A percentile compares a stretch with the other conserved stretches of the same genome.
Evolutionary conservation across 1,284 basidiomycete species (phyloP).

Genomic region (Irpex sp.): DNA sequence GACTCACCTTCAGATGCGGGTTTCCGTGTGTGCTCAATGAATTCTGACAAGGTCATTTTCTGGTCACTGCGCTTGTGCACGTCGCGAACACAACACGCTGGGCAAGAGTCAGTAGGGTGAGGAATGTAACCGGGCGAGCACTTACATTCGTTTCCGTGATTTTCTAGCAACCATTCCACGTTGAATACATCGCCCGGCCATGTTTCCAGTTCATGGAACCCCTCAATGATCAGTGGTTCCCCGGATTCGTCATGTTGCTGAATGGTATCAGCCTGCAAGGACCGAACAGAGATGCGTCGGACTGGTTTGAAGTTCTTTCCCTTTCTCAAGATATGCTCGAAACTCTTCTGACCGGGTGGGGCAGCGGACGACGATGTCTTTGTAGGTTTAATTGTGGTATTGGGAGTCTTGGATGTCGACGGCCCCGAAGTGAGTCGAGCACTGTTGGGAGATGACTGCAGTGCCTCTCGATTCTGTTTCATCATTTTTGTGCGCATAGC

Average conservation of each 20-base stretch:
- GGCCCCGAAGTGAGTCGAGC: neutral
- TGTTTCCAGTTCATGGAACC: constrained; percentile 44
- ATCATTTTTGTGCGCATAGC: too few species aligned
- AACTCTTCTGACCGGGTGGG: constrained; percentile 51
- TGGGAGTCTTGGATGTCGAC: neutral
- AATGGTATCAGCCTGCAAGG: constrained; percentile 27
- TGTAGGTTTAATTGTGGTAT: neutral
- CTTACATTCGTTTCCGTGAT: constrained; percentile 25
- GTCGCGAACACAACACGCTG: constrained; percentile 29
- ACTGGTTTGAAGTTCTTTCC: constrained; percentile 39
- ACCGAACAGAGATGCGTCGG: constrained; percentile 36
- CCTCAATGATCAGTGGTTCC: constrained; percentile 57
- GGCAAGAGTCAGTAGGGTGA: neutral
- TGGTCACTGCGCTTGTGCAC: constrained; percentile 25
- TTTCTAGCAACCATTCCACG: constrained; percentile 44
- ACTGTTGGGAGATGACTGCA: neutral
- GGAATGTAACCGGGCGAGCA: neutral
- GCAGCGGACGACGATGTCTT: constrained; percentile 17
- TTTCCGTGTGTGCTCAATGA: constrained; percentile 16
- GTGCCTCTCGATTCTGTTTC: too few species aligned
- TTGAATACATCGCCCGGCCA: constrained; percentile 57
- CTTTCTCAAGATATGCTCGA: constrained; percentile 36
- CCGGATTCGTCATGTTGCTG: constrained; percentile 46
- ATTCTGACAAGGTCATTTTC: constrained; percentile 23
- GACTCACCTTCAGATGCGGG: neutral